Evolutionary conservation across 176 grass and related monocot genomes (phyloP), one percentile per base, ranked within the genome.

Genomic region (Carex pumila): DNA sequence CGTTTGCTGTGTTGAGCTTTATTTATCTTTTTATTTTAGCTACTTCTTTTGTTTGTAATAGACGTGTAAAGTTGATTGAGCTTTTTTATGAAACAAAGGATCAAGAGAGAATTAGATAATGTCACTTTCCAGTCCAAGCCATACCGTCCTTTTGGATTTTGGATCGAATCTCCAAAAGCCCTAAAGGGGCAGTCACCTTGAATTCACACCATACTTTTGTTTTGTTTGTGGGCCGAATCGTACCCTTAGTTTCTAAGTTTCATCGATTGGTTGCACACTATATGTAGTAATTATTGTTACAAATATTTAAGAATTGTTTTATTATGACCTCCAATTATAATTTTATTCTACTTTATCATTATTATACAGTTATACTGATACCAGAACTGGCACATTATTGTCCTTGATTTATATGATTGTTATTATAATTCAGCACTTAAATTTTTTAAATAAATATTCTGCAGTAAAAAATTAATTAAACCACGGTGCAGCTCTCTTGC

Each of bases 401-500:
- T 43, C 43, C 70, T 12, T 74, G n/a, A 12, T 52, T 52, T 50
- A 3, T 75, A 29, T 54, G 52, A 29, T 22, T 75, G 21, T 54
- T 30, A 6, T 75, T 31, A 14, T 75, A 14, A 54, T 29, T 31
- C 45, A 31, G 71, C 47, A 75, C 71, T 75, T 49, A 2, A 29
- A 53, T 53, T 74, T 32, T 14, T 13, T 68, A 7, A n/a, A 5
- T 3, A 13, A 7, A 55, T 76, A 15, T 71, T 71, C 8, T 2
- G 30, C 52, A 77, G 2, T 77, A 25, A 17, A 57, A 57, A 56
- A 78, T 29, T 54, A 57, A 55, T 78, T 34, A 32, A 63, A 85
- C 71, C 14, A 49, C 36, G 17, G 5, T 99, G 87, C 93, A 99
- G 97, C 88, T 92, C 71, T 94, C 56, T 84, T 99, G 88, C 97